These are phyloP conservation scores for Hyaloscypha hepaticicola DNA, from an alignment of 495 filamentous ascomycete species.

Conservation along the genomic window DNA sequence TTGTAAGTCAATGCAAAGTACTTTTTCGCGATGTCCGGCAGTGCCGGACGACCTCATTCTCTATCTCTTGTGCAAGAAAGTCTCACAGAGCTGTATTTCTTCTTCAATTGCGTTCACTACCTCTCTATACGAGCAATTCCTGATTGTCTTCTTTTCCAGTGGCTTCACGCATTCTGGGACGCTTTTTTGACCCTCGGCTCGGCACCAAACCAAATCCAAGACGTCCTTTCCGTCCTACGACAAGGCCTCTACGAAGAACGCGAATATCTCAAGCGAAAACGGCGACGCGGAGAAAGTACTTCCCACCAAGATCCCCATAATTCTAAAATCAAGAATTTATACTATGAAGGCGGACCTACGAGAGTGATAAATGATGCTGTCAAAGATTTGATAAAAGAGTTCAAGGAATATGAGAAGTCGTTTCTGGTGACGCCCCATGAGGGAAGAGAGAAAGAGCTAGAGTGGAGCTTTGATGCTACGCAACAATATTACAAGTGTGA, in stretches of 20 bases:
- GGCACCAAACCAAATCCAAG: slow-evolving; percentile 25
- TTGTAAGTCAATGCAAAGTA: not conserved
- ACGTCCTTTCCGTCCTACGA: slow-evolving; percentile 22
- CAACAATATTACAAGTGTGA: slow-evolving; percentile 28
- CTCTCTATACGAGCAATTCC: not conserved
- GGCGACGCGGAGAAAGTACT: slow-evolving; percentile 1
- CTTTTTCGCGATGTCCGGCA: not conserved
- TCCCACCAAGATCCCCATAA: no score
- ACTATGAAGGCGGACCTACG: slow-evolving; percentile 23
- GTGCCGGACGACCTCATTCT: not conserved
- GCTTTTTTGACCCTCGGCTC: slow-evolving; percentile 24
- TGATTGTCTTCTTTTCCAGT: not conserved
- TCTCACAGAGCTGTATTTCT: not conserved
- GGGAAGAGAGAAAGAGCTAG: slow-evolving; percentile 29
- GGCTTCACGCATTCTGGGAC: slow-evolving; percentile 26
- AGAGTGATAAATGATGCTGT: slow-evolving; percentile 29
- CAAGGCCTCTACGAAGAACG: slow-evolving; percentile 30
- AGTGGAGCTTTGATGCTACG: slow-evolving; percentile 31
- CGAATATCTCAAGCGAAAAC: slow-evolving; percentile 26
- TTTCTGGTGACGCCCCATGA: slow-evolving; percentile 24
- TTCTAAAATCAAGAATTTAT: slow-evolving; percentile 7
- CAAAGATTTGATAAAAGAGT: slow-evolving; percentile 28
- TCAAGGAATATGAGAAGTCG: slow-evolving; percentile 25
- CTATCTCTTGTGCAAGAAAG: not conserved
- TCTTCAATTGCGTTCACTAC: not conserved